These are phyloP conservation scores for Aristolochia fimbriata DNA, from an alignment of 164 flowering plant species.

Conservation along the genomic window DNA sequence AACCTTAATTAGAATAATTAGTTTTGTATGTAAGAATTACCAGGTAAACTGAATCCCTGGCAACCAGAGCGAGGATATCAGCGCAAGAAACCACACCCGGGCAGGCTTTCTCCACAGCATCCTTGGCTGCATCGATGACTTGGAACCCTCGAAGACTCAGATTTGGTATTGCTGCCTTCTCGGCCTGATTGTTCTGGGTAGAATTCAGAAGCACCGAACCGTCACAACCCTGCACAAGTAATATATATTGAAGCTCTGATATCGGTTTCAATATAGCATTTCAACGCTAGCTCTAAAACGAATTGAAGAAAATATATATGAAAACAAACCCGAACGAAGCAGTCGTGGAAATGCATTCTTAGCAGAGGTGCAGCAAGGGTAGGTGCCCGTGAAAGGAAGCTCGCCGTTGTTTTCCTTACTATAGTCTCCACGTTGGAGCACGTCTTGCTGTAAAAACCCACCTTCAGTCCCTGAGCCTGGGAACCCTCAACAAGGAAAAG, in stretches of 20 bases:
- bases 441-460: slow-evolving; percentile 21
- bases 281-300: too few relatives aligned
- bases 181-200: slow-evolving; percentile 20
- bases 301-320: too few relatives aligned
- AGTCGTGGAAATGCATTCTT: slow-evolving; percentile 47
- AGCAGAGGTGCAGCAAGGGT: slow-evolving; percentile 26
- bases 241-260: too few relatives aligned
- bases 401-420: slow-evolving; percentile 9
- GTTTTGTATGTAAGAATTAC: slow-evolving; percentile 7
- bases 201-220: slow-evolving; percentile 48
- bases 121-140: slow-evolving; percentile 38
- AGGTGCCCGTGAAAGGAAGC: slow-evolving; percentile 15
- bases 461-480: slow-evolving; percentile 9
- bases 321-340: slow-evolving; percentile 35
- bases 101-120: slow-evolving; percentile 36
- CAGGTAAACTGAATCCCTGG: slow-evolving; percentile 35
- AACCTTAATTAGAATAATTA: too few relatives aligned
- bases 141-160: slow-evolving; percentile 36
- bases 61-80: slow-evolving; percentile 41
- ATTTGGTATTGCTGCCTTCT: slow-evolving; percentile 40
- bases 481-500: neutral
- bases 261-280: too few relatives aligned
- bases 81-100: slow-evolving; percentile 56
- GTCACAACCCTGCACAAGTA: slow-evolving; percentile 49
- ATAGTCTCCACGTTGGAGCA: slow-evolving; percentile 27